A percentile compares a stretch with the other conserved stretches of the same genome.
phyloP scores from a whole-genome alignment of 2,329 filamentous ascomycete species.

The Fusarium stilboides region DNA sequence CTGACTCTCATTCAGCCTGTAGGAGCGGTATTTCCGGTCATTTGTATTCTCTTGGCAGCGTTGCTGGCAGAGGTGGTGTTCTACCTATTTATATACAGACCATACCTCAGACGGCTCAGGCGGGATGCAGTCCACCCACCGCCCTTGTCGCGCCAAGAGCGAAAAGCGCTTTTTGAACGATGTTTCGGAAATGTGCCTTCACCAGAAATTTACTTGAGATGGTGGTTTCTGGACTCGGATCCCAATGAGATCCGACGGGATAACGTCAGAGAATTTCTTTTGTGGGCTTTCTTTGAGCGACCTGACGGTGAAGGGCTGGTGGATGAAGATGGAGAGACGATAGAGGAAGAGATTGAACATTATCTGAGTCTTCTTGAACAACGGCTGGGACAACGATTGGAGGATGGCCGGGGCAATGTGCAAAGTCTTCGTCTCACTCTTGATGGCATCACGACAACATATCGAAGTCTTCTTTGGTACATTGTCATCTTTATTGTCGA shows the following conservation, averaged over 20 bases:
- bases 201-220: slow-evolving; percentile 69
- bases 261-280: slow-evolving; percentile 77
- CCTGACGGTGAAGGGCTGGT: slow-evolving; percentile 45
- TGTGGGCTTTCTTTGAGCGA: slow-evolving; percentile 77
- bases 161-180: slow-evolving; percentile 69
- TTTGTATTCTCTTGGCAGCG: slow-evolving; percentile 49
- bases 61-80: slow-evolving; percentile 61
- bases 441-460: slow-evolving; percentile 73
- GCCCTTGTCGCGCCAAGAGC: slow-evolving; percentile 61
- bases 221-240: slow-evolving; percentile 77
- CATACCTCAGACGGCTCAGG: slow-evolving; percentile 59
- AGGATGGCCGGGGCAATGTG: slow-evolving; percentile 69
- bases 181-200: slow-evolving; percentile 70
- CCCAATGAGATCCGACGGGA: slow-evolving; percentile 72
- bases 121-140: slow-evolving; percentile 59
- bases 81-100: slow-evolving; percentile 60
- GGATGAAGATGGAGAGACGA: slow-evolving; percentile 50
- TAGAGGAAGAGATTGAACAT: slow-evolving; percentile 60
- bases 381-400: slow-evolving; percentile 65
- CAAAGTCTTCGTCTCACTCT: slow-evolving; percentile 74
- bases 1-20: slow-evolving; percentile 44
- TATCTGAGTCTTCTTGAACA: slow-evolving; percentile 69
- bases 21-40: slow-evolving; percentile 20
- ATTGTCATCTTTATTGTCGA: slow-evolving; percentile 69
- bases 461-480: slow-evolving; percentile 77